Evolutionary conservation across 495 filamentous ascomycete genomes (phyloP).

Genomic region (Stereocaulon alpinum): DNA sequence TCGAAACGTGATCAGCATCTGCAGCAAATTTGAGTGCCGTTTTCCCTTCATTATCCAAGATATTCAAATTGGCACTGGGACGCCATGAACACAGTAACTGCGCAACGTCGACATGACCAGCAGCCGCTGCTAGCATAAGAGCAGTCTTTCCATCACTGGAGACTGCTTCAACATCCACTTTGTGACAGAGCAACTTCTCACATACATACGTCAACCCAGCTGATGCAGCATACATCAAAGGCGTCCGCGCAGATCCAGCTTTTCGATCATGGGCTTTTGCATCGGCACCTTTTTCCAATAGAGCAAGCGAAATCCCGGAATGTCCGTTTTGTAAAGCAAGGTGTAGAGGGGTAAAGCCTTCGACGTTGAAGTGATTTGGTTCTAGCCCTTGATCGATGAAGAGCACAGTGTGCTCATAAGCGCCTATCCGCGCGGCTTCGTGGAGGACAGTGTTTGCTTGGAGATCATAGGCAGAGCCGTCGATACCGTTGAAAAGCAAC

Average conservation of each 20-base stretch:
- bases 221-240: neutral
- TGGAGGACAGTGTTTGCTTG: neutral
- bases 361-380: neutral
- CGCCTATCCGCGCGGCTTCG: neutral
- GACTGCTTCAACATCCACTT: neutral
- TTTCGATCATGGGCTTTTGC: too few relatives aligned
- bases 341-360: conserved; percentile 1
- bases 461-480: neutral
- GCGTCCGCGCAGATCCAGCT: too few relatives aligned
- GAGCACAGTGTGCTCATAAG: neutral
- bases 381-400: neutral
- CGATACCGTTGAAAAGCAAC: neutral
- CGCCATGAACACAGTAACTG: neutral
- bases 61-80: too few relatives aligned
- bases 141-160: neutral
- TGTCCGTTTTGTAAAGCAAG: neutral
- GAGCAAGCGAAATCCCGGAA: neutral
- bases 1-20: too few relatives aligned
- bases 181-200: neutral
- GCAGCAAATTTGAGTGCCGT: neutral
- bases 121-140: neutral
- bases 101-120: neutral
- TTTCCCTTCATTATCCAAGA: neutral
- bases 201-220: neutral
- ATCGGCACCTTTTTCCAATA: too few relatives aligned